Conservation (phyloP, 495 filamentous ascomycete species). For the Filosporella fistucella region DNA sequence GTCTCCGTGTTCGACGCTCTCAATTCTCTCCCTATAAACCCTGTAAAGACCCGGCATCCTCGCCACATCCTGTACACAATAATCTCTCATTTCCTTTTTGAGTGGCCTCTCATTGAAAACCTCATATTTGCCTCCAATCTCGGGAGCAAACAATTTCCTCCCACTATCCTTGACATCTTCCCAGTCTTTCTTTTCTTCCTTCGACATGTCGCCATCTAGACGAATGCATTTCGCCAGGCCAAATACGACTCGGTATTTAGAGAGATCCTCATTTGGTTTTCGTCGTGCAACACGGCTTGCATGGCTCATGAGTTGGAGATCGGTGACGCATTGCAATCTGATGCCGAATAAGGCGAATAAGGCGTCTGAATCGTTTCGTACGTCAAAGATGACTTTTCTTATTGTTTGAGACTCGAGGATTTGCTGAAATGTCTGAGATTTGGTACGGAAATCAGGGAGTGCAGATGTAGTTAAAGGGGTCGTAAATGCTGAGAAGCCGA, state of each 20-base stretch:
- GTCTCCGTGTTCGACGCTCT: neutral
- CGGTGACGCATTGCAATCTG: neutral
- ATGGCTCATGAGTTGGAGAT: neutral
- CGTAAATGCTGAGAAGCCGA: neutral
- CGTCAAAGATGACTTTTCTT: neutral
- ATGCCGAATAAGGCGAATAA: neutral
- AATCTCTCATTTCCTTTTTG: slow-evolving; percentile 33
- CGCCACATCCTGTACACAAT: slow-evolving; percentile 44
- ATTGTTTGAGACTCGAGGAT: neutral
- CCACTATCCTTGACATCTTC: slow-evolving; percentile 35
- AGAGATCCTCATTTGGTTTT: too few relatives aligned
- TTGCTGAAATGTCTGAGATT: neutral
- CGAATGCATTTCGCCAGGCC: too few relatives aligned
- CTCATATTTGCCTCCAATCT: slow-evolving; percentile 39
- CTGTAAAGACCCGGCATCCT: neutral
- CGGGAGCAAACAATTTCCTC: slow-evolving; percentile 30
- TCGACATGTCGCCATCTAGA: neutral
- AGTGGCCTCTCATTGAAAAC: slow-evolving; percentile 46
- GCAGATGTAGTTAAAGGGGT: too few relatives aligned
- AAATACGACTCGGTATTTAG: too few relatives aligned
- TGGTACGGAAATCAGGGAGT: too few relatives aligned
- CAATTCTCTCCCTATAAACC: neutral
- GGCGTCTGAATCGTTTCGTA: neutral
- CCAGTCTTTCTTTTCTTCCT: slow-evolving; percentile 24
- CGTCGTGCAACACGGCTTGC: too few relatives aligned